These are phyloP conservation scores for Pyrus bretschneideri DNA, from an alignment of 306 rosid genomes.

Conservation along the genomic window DNA sequence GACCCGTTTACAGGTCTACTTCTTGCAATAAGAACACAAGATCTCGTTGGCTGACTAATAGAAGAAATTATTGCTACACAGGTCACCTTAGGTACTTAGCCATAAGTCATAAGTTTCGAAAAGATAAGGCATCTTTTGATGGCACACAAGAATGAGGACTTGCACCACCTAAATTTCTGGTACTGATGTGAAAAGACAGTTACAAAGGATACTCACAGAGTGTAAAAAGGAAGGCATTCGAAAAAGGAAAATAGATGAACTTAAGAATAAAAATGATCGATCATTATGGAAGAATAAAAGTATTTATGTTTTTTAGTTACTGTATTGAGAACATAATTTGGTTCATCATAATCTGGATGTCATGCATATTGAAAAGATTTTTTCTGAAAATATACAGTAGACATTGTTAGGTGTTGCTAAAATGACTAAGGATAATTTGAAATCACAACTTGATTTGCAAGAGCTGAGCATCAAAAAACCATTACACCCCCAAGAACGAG, in stretches of 20 bases:
- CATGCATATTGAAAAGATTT: no score
- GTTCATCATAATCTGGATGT: not conserved
- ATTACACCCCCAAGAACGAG: no score
- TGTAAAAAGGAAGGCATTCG: not conserved
- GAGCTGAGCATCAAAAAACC: no score
- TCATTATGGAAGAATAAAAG: not conserved
- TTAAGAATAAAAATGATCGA: not conserved
- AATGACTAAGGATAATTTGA: no score
- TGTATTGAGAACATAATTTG: not conserved
- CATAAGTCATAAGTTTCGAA: not conserved
- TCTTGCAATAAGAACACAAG: not conserved
- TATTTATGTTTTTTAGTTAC: not conserved
- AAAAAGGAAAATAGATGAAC: not conserved
- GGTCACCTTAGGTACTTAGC: not conserved
- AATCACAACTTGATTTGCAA: no score
- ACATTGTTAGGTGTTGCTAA: no score
- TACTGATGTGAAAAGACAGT: not conserved
- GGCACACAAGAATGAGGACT: not conserved
- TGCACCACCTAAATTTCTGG: not conserved
- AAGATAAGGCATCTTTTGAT: not conserved
- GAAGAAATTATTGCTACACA: not conserved
- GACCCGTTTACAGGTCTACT: not conserved
- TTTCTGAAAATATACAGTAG: no score
- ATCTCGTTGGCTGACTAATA: not conserved
- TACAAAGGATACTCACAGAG: not conserved